Base-by-base conservation (phyloP, 2,329 filamentous ascomycete species). In the Thielaviopsis punctulata region DNA sequence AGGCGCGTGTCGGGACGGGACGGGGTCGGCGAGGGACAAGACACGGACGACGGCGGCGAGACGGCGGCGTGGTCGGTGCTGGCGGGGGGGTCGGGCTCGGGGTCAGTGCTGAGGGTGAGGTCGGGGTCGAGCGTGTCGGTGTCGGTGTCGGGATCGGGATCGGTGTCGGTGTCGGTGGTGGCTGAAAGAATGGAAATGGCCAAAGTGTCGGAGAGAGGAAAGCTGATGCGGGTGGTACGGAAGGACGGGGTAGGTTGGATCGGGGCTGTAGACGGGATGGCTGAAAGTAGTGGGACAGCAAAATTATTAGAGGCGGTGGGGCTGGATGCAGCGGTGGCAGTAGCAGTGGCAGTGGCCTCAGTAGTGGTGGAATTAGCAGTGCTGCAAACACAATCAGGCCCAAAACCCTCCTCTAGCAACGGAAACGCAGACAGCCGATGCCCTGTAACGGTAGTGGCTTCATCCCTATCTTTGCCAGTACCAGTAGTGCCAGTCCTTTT, bases 381-480 rank as follows among this genome's bases (percentile, higher is more conserved):
- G 48, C 56, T 48, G 55, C 57, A 57, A 49, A 56, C 27, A 56
- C 57, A 52, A 57, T n/a, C n/a, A n/a, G n/a, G n/a, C n/a, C n/a
- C n/a, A n/a, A n/a, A n/a, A n/a, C n/a, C 13, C 2, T 12, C 2
- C 7, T 36, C 30, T 36, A 36, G 30, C 30, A 36, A 15, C 13
- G 30, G 30, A 36, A 36, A 36, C 30, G 9, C 30, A 36, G 30
- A 36, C 13, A 36, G 7, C 7, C 13, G 30, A 3, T 15, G 30
- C 30, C 2, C 13, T 36, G 30, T 33, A 33, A 4, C 15, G 3
- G 4, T n/a, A 36, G n/a, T 36, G 30, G n/a, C 30, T 36, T 36
- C 13, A 36, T 36, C 30, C 30, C 30, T 36, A 36, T 36, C 30
- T 15, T 36, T 36, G 30, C n/a, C 13, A 12, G 4, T 15, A 36